phyloP scores from a whole-genome alignment of 2,329 filamentous ascomycete genomes.

The Pyricularia sp. region DNA sequence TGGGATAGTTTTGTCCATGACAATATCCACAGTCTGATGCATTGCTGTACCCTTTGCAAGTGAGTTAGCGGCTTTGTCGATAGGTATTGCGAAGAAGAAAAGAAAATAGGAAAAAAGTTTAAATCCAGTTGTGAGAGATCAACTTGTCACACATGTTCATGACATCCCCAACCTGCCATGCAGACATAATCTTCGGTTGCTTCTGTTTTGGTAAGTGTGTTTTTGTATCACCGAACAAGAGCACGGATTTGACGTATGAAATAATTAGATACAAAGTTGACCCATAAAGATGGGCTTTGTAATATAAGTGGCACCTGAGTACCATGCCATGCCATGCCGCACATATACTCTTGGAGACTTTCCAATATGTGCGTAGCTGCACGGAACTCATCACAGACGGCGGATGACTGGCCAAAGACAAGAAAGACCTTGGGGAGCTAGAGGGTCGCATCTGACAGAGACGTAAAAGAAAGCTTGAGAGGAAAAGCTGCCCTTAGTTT shows the following conservation, averaged over 20 bases:
- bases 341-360: no score
- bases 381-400: neutral
- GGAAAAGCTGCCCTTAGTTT: neutral
- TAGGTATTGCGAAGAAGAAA: neutral
- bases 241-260: neutral
- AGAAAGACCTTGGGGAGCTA: neutral
- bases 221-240: neutral
- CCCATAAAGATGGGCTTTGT: no score
- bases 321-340: no score
- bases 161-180: neutral
- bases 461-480: neutral
- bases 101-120: neutral
- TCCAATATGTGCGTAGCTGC: neutral
- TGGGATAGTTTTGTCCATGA: conserved; percentile 36
- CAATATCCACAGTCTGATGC: conserved; percentile 46
- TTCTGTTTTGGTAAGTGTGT: neutral
- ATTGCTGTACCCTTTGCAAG: conserved; percentile 36
- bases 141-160: neutral
- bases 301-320: no score
- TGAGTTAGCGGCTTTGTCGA: neutral
- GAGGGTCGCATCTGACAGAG: neutral
- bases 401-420: neutral
- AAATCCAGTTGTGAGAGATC: neutral
- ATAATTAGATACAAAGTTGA: neutral
- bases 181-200: neutral